phyloP scores from a whole-genome alignment of 2,329 filamentous ascomycete species.

The Harringtonia lauricola region DNA sequence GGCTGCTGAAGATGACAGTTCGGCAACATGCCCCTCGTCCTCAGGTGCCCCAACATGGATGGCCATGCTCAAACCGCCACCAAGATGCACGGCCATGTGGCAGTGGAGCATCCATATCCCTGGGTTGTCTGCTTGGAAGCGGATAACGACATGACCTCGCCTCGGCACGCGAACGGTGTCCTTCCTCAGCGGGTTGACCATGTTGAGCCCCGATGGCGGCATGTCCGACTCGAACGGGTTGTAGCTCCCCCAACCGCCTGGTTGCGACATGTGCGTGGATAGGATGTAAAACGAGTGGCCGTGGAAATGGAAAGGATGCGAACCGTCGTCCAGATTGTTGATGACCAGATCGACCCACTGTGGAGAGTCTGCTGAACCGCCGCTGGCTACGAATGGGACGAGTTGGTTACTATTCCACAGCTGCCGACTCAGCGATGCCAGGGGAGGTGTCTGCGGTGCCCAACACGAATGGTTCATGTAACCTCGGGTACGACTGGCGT shows the following conservation, averaged over 20 bases:
- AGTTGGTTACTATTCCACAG: slow-evolving; percentile 3
- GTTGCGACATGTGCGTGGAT: slow-evolving; percentile 7
- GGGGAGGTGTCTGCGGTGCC: slow-evolving; percentile 7
- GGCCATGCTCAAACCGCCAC: slow-evolving; percentile 29
- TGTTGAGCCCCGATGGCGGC: not conserved
- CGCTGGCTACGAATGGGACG: not conserved
- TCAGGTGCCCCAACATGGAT: slow-evolving; percentile 3
- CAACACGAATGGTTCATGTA: slow-evolving; percentile 12
- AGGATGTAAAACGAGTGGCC: slow-evolving; percentile 9
- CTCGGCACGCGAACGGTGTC: slow-evolving; percentile 24
- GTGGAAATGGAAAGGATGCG: slow-evolving; percentile 36
- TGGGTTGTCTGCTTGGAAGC: slow-evolving; percentile 22
- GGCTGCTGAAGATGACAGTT: too few relatives aligned
- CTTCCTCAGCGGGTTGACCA: slow-evolving; percentile 14
- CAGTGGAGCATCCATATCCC: slow-evolving; percentile 28
- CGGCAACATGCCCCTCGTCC: not conserved
- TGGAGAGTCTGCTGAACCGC: not conserved
- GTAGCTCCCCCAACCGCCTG: slow-evolving; percentile 12
- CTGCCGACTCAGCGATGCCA: slow-evolving; percentile 3
- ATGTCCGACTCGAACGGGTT: not conserved
- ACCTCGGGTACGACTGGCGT: slow-evolving; percentile 7
- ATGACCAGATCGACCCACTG: slow-evolving; percentile 34
- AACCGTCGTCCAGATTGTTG: slow-evolving; percentile 38
- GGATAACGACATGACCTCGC: slow-evolving; percentile 22
- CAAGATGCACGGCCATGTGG: slow-evolving; percentile 25